Evolutionary conservation across 208 protist genomes (phyloP).

Genomic region (Histomonas meleagridis): DNA sequence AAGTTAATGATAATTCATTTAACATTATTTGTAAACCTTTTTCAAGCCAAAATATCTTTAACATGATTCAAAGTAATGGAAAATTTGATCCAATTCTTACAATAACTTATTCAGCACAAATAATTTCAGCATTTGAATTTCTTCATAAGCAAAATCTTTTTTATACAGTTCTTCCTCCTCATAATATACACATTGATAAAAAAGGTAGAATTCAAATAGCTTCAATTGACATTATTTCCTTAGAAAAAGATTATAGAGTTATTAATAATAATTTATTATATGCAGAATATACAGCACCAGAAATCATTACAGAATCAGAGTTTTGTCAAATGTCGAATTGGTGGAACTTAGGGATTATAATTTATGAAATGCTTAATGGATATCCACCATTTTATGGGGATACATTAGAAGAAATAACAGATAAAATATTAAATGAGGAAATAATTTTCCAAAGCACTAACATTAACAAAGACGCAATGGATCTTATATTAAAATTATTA

Average conservation of each 20-base stretch:
- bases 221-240: too few species aligned
- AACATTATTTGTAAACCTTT: too few species aligned
- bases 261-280: too few species aligned
- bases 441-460: not conserved
- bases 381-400: slow-evolving; percentile 27
- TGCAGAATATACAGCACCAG: slow-evolving; percentile 60
- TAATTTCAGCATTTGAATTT: not conserved
- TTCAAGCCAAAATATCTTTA: too few species aligned
- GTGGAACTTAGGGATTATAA: slow-evolving; percentile 60
- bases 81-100: too few species aligned
- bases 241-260: too few species aligned
- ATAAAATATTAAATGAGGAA: not conserved
- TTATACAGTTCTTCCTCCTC: too few species aligned
- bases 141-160: not conserved
- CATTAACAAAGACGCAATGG: not conserved
- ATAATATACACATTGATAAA: too few species aligned
- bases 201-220: too few species aligned
- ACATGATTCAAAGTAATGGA: too few species aligned
- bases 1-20: too few species aligned
- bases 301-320: slow-evolving; percentile 53
- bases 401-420: not conserved
- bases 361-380: slow-evolving; percentile 63
- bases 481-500: not conserved
- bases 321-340: slow-evolving; percentile 60
- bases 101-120: too few species aligned